Base-by-base conservation (phyloP, 176 grass and related monocot genomes). In the Rhynchospora breviuscula region DNA sequence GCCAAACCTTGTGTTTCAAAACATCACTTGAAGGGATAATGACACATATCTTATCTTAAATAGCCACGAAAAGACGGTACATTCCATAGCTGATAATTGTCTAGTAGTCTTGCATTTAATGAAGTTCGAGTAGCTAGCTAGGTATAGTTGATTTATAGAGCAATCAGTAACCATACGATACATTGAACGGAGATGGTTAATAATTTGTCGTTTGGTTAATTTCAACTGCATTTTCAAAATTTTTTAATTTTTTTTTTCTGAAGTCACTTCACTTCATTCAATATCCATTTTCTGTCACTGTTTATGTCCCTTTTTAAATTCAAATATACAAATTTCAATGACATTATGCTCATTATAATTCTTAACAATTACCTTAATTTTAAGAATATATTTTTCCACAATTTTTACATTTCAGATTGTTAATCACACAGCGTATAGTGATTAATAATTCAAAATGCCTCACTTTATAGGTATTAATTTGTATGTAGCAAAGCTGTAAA, bases 1-100 rank as follows among this genome's bases (percentile, higher is more conserved):
- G 40, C 73, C 73, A 54, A 78, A 43, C 10, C n/a, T 78, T 57
- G 73, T 77, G 73, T 56, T 75, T 77, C 5, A 23, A 23, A 33
- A 77, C 73, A 77, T 56, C 23, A 56, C 6, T 54, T 6, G 17
- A 77, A 77, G 46, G 5, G 49, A 77, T 26, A 56, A 54, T 77
- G 48, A 57, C 25, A 75, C 47, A 22, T 13, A 19, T 75, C 35
- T 40, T 51, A 26, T 53, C 47, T 26, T 75, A 52, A 75, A 75
- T 75, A 26, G 71, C 71, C 26, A 75, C 47, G 47, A 75, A 53
- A 75, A 53, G 22, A 75, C 25, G 6, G 14, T 44, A 68, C 66
- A 69, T 17, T 15, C 7, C 21, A 53, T 6, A 51, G 11, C 51
- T 78, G 2, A 29, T 77, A 54, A 0, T 29, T 77, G 47, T 53